Evolutionary conservation across 768 basidiomycete species (phyloP).

Genomic region (Suillus spraguei): DNA sequence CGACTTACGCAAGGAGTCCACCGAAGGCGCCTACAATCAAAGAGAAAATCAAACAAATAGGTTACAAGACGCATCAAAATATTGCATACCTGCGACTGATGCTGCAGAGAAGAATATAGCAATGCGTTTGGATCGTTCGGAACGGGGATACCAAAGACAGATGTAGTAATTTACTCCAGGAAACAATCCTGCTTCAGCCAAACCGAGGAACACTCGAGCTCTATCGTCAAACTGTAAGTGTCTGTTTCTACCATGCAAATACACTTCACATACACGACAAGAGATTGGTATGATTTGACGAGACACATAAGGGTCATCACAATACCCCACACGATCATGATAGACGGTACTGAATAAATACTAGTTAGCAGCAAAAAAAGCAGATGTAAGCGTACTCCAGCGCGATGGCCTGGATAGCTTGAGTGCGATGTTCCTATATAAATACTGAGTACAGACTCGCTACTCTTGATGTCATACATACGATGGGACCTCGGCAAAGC

Average conservation of each 20-base stretch:
- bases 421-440: slow-evolving; percentile 38
- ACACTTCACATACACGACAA: slow-evolving; percentile 32
- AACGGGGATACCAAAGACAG: slow-evolving; percentile 61
- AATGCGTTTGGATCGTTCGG: slow-evolving; percentile 59
- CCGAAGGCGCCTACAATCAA: slow-evolving; percentile 42
- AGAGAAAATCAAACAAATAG: not conserved
- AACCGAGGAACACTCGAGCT: slow-evolving; percentile 46
- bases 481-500: slow-evolving; percentile 41
- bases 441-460: slow-evolving; percentile 7
- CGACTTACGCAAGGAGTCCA: slow-evolving; percentile 47
- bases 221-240: slow-evolving; percentile 19
- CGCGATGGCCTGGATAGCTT: slow-evolving; percentile 37
- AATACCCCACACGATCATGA: slow-evolving; percentile 43
- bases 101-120: slow-evolving; percentile 68
- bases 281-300: slow-evolving; percentile 34
- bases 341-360: slow-evolving; percentile 35
- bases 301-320: slow-evolving; percentile 43
- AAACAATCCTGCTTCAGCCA: slow-evolving; percentile 50
- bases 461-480: slow-evolving; percentile 20
- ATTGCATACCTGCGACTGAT: slow-evolving; percentile 46
- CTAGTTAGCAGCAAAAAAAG: slow-evolving; percentile 16
- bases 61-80: not conserved
- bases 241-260: not conserved
- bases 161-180: slow-evolving; percentile 46
- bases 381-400: slow-evolving; percentile 33